Conservation (phyloP, 495 filamentous ascomycete genomes). For the Parmelia sp. region DNA sequence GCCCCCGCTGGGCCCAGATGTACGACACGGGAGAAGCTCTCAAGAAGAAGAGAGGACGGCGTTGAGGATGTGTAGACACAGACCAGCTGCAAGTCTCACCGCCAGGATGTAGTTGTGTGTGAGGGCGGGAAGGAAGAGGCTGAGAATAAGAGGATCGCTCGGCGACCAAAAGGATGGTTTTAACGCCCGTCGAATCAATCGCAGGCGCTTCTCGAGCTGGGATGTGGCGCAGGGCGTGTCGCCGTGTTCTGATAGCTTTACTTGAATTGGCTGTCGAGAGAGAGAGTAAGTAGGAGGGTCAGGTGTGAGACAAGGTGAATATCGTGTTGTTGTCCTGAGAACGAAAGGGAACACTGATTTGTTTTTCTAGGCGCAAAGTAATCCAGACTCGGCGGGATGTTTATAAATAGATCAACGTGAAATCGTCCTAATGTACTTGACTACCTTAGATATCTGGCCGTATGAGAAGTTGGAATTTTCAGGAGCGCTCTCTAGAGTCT, state of each 20-base stretch:
- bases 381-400: slow-evolving; percentile 13
- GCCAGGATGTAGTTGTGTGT: slow-evolving; percentile 5
- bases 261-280: neutral
- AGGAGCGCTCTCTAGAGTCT: neutral
- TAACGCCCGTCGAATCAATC: slow-evolving; percentile 11
- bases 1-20: slow-evolving; percentile 10
- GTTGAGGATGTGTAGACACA: slow-evolving; percentile 18
- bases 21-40: neutral
- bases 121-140: slow-evolving; percentile 13
- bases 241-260: slow-evolving; percentile 9
- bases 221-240: slow-evolving; percentile 17
- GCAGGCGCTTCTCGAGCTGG: slow-evolving; percentile 20
- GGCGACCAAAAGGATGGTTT: slow-evolving; percentile 12
- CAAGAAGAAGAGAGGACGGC: neutral
- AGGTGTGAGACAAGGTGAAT: neutral
- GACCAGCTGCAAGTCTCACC: slow-evolving; percentile 20
- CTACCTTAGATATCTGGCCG: neutral
- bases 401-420: slow-evolving; percentile 15
- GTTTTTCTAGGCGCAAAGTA: slow-evolving; percentile 5
- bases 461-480: neutral
- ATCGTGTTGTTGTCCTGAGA: neutral
- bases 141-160: neutral
- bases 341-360: neutral
- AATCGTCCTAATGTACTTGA: neutral
- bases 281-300: neutral